phyloP scores from a whole-genome alignment of 2,329 filamentous ascomycete species.

The Trichoderma sp. region DNA sequence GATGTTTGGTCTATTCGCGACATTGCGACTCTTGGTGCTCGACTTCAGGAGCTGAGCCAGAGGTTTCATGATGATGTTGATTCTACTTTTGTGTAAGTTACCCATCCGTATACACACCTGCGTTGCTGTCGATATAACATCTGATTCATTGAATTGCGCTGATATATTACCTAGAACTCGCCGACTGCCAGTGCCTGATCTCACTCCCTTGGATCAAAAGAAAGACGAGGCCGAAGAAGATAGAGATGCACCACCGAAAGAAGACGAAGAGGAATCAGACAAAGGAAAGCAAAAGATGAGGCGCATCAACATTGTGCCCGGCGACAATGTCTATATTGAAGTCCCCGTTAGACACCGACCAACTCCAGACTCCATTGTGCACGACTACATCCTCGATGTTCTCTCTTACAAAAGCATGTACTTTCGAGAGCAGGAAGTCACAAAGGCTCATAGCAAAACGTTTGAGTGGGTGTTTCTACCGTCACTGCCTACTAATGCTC shows the following conservation, averaged over 20 bases:
- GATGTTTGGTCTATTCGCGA: constrained; percentile 23
- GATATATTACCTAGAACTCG: neutral
- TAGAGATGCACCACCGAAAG: neutral
- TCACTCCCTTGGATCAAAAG: neutral
- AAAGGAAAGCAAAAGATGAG: neutral
- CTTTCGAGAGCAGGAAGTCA: constrained; percentile 32
- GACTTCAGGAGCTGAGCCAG: constrained; percentile 23
- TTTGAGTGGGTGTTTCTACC: constrained; percentile 39
- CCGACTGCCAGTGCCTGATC: neutral
- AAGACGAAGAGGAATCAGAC: neutral
- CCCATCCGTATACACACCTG: neutral
- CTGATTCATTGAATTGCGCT: neutral
- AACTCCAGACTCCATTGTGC: constrained; percentile 26
- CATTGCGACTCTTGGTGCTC: constrained; percentile 22
- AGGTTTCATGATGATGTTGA: constrained; percentile 20
- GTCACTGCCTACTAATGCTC: neutral
- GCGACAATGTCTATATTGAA: neutral
- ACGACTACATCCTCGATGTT: constrained; percentile 33
- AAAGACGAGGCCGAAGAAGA: neutral
- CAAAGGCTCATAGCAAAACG: constrained; percentile 31
- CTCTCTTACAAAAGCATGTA: constrained; percentile 34
- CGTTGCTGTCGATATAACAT: neutral
- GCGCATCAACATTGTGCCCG: neutral
- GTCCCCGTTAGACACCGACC: neutral
- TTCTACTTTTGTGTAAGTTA: neutral